Evolutionary conservation across 805 yeast species (phyloP), one percentile per base, ranked within the genome.

Genomic region (Metschnikowia cerradonensis): DNA sequence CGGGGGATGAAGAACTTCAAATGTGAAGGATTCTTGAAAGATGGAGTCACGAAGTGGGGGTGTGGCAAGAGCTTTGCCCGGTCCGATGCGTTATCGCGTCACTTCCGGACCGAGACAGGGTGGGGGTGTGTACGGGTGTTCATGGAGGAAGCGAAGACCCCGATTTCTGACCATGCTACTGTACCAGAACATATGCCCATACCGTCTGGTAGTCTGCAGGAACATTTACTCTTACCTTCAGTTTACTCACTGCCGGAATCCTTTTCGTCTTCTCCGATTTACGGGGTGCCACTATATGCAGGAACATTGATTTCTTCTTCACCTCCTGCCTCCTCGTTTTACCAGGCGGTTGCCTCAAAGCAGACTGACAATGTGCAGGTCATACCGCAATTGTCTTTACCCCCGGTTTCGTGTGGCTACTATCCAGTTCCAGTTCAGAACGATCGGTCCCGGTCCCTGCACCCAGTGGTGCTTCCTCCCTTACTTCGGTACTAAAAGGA

Each of bases 11-110:
- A 83, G 71, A 82, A 78, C 63, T 86, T 82, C 66, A 79, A 76
- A 49, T 87, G 94, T 62, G 78, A 78, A 50, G 91, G 90, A 0
- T 65, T 65, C 19, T 65, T 85, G 53, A 73, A 74, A 33, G 84
- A 83, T 58, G 83, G 84, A 0, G 62, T 59, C 13, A 81, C 84
- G 3, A 67, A 68, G 55, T 85, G 92, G 91, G 92, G 91, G 3
- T 86, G 92, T 64, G 84, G 86, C 14, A 80, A 82, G 61, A 73
- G 76, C 55, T 86, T 86, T 66, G 90, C 91, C 4, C 71, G 94
- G 39, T 83, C 88, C 2, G 94, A 87, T 64, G 94, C 92, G 0
- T 72, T 86, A 38, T 82, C 87, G 2, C 75, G 92, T 47, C 94
- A 86, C 61, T 85, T 86, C 61, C 70, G 88, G 50, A 83, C 91